A percentile compares a stretch with the other conserved stretches of the same genome.
phyloP scores from a whole-genome alignment of 164 flowering plant species.

The Tetrastigma voinierianum region DNA sequence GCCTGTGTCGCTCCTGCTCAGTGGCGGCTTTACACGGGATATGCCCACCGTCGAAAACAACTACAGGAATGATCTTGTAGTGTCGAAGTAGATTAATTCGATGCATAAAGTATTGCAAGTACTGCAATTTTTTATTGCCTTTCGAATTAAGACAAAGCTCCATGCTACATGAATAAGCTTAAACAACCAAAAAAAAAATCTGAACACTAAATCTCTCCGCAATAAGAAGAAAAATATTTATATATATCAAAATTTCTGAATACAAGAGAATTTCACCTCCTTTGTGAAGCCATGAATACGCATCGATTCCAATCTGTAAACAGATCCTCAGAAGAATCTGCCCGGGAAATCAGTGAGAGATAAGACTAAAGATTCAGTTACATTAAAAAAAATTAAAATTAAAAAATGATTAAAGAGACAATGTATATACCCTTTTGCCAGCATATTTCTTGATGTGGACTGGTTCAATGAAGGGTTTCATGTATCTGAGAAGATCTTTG shows the following conservation, averaged over 20 bases:
- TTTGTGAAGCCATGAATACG: constrained; percentile 92
- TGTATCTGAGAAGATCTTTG: constrained; percentile 66
- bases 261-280: constrained; percentile 51
- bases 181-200: constrained; percentile 8
- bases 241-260: neutral
- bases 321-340: neutral
- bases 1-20: constrained; percentile 60
- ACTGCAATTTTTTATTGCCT: constrained; percentile 46
- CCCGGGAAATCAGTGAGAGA: neutral
- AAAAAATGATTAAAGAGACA: neutral
- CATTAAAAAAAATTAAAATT: neutral
- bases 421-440: constrained; percentile 57
- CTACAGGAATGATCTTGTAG: constrained; percentile 66
- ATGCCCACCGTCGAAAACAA: constrained; percentile 82
- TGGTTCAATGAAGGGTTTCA: constrained; percentile 70
- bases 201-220: neutral
- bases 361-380: neutral
- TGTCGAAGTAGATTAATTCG: constrained; percentile 72
- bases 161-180: constrained; percentile 93
- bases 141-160: constrained; percentile 59
- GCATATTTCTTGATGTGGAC: constrained; percentile 70
- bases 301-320: constrained; percentile 84
- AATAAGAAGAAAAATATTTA: neutral
- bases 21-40: constrained; percentile 67
- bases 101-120: constrained; percentile 77